Evolutionary conservation across 176 grass and related monocot species (phyloP), one percentile per base, ranked within the genome.

Genomic region (Luzula sylvatica): DNA sequence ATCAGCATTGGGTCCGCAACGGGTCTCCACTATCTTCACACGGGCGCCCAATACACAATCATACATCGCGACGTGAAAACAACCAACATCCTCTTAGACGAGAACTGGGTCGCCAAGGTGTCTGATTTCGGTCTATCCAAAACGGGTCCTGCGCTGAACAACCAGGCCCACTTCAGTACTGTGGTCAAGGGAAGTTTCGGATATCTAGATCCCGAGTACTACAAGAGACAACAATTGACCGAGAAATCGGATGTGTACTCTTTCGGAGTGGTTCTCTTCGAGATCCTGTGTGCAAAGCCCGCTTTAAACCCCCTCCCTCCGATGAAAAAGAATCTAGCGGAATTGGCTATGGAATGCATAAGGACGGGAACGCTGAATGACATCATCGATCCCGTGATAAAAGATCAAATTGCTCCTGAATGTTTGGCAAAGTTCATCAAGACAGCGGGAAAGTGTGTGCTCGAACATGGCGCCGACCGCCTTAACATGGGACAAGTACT

Each of bases 401-500:
- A 41, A n/a, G 75, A 41, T 25, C 50, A 70, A 44, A 78, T 78
- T 23, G 28, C 58, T 38, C 58, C 58, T 12, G 28, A 66, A 38
- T 71, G 75, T 42, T 71, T 78, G 12, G 65, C 56, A 47, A 71
- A 65, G 26, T 78, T 65, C 32, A 66, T 66, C 3, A 58, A 78
- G 20, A 71, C 43, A 3, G 75, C 75, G 0, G 58, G 71, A 48
- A 58, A 78, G 65, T 95, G 89, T 70, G 83, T 95, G 26, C 52
- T 80, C 3, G 89, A 88, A 63, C 48, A 69, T 22, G 80, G 89
- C 20, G 62, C 78, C 0, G 79, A 95, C 11, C 79, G 83, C 9
- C 89, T 83, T 23, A 81, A 79, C 2, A 95, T 95, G 89, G 89
- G 89, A 17, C 83, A 95, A 61, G 89, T 95, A 15, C 81, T 95